These are phyloP conservation scores for Amanita jacksonii DNA, from an alignment of 768 basidiomycete genomes.

Conservation along the genomic window DNA sequence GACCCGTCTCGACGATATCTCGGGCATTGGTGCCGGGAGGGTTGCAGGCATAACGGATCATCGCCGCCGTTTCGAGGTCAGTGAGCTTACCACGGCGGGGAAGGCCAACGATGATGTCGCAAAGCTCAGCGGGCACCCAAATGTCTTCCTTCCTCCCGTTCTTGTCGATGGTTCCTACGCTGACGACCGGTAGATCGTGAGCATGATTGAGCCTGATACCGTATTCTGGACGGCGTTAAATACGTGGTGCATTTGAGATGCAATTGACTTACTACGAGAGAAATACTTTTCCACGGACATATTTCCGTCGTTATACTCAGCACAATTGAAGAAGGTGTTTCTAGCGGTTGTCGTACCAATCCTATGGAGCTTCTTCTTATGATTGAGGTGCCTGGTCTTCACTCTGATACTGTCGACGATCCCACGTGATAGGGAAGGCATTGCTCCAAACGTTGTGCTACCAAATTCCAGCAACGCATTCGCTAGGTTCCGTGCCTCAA, in stretches of 20 bases:
- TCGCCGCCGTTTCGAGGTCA: constrained; percentile 52
- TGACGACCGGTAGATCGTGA: constrained; percentile 25
- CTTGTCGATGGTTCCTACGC: constrained; percentile 38
- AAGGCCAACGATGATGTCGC: constrained; percentile 50
- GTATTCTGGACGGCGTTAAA: constrained; percentile 25
- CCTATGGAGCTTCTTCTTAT: background rate
- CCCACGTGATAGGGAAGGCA: background rate
- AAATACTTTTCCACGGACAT: constrained; percentile 54
- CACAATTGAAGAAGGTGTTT: constrained; percentile 18
- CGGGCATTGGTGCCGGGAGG: constrained; percentile 30
- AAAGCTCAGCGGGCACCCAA: constrained; percentile 62
- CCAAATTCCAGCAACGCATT: background rate
- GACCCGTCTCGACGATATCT: constrained; percentile 3
- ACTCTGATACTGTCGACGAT: background rate
- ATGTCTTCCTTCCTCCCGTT: constrained; percentile 27
- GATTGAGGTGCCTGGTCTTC: background rate
- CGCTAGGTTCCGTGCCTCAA: constrained; percentile 1
- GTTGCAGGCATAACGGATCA: constrained; percentile 65
- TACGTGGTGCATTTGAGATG: constrained; percentile 25
- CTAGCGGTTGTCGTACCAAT: constrained; percentile 12
- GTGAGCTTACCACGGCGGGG: constrained; percentile 51
- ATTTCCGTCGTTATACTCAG: constrained; percentile 22
- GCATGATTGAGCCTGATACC: constrained; percentile 13
- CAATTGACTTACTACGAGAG: constrained; percentile 12
- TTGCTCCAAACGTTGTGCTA: background rate